A percentile compares a stretch with the other conserved stretches of the same genome.
These are phyloP conservation scores for Platanthera zijinensis DNA, from an alignment of 106 monocot genomes.

Conservation along the genomic window DNA sequence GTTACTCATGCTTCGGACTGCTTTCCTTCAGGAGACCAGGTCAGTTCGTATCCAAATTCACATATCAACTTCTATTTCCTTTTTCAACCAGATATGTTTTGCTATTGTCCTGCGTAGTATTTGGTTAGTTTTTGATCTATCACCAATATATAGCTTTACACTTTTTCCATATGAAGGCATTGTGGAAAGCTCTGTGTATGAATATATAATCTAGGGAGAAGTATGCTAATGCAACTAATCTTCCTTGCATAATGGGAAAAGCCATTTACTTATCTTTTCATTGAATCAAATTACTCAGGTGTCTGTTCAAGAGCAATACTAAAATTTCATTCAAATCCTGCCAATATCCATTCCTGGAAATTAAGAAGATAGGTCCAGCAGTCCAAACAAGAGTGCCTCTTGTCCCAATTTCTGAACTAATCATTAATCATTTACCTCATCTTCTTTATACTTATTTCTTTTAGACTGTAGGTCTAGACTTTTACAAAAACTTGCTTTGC, in stretches of 20 bases:
- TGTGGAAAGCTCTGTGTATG: too few species aligned
- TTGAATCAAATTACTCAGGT: too few species aligned
- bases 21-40: conserved; percentile 91
- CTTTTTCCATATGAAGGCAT: too few species aligned
- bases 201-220: too few species aligned
- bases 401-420: neutral
- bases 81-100: neutral
- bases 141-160: neutral
- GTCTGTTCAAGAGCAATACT: too few species aligned
- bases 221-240: too few species aligned
- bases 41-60: neutral
- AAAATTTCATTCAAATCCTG: too few species aligned
- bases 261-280: too few species aligned
- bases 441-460: neutral
- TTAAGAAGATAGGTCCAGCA: too few species aligned
- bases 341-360: too few species aligned
- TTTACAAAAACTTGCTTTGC: neutral
- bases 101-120: neutral
- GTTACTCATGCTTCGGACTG: conserved; percentile 83
- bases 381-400: neutral
- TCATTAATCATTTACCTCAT: neutral
- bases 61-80: neutral
- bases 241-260: too few species aligned
- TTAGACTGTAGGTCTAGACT: neutral
- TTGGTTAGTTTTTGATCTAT: neutral